Conservation (phyloP, 2,329 filamentous ascomycete genomes). For the Calonectria crousiana region DNA sequence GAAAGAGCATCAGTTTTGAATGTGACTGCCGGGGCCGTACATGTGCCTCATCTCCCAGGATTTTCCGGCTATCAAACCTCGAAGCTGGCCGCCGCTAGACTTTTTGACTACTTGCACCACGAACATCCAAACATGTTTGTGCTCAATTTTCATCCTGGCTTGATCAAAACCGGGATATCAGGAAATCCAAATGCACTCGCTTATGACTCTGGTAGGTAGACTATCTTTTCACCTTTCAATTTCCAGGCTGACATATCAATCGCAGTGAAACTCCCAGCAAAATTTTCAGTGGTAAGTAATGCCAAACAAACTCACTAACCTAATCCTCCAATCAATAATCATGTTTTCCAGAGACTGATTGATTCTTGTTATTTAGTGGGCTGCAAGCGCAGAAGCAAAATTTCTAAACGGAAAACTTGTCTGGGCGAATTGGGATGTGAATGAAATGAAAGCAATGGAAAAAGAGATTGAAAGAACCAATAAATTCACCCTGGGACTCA, state of each 20-base stretch:
- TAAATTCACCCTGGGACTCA: not conserved
- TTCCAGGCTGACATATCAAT: not conserved
- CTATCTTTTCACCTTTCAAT: rapidly evolving
- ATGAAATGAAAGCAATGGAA: conserved; percentile 2
- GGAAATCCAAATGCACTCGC: not conserved
- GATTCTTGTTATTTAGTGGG: not conserved
- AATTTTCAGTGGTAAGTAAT: not conserved
- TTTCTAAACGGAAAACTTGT: conserved; percentile 11
- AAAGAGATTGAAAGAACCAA: not conserved
- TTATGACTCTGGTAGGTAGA: not conserved
- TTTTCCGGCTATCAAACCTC: conserved; percentile 48
- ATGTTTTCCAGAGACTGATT: too few species aligned
- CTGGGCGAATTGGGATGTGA: conserved; percentile 14
- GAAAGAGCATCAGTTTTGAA: conserved; percentile 36
- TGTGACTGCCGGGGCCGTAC: conserved; percentile 35
- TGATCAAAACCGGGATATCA: conserved; percentile 52
- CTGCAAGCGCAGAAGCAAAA: not conserved
- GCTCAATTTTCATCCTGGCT: conserved; percentile 55
- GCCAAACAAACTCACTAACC: too few species aligned
- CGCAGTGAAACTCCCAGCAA: not conserved
- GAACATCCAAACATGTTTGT: conserved; percentile 53
- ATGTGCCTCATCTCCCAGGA: conserved; percentile 34
- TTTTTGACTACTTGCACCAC: conserved; percentile 50
- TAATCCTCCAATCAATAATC: rapidly evolving
- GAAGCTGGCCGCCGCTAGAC: conserved; percentile 51